Evolutionary conservation across 371 early-diverging fungal genomes (phyloP), one percentile per base, ranked within the genome.

Genomic region (Capillidium heterosporum): DNA sequence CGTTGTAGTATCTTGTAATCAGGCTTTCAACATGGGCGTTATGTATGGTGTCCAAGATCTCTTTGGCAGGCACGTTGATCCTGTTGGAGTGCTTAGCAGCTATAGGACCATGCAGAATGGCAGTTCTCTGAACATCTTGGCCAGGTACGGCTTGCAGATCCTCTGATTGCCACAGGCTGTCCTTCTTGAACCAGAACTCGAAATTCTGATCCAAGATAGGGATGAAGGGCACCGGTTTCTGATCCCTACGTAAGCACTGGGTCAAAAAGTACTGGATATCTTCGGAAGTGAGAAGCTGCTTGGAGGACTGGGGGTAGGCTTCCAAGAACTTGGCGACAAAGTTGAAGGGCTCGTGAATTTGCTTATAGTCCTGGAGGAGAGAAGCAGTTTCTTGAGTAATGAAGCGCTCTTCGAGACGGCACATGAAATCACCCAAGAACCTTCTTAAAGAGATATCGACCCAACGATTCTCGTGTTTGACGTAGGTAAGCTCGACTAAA

Each of bases 141-240:
- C 75, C 93, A 1, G 86, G 84, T 48, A 95, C 86, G 27, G 95
- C 91, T 49, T 83, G 84, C 15, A 92, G 68, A 59, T 91, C 87
- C 70, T 95, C 95, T 7, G 87, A 76, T 71, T 95, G 95, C 93
- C 95, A 92, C 55, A 92, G 73, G 32, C 89, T 88, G 67, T 95
- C 95, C 81, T 95, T 95, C 80, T 92, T 92, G 75, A 92, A 82
- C 89, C 91, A 87, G 49, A 81, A 74, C 66, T 89, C 89, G 67
- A 95, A 89, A 65, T 87, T 84, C 71, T 86, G 86, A 67, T 92
- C 92, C 60, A 94, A 64, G 28, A 85, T 80, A 21, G 91, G 92
- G 44, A 94, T 83, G 67, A 91, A 93, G 15, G 91, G 87, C 24
- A 89, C 87, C 32, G 91, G 94, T 76, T 91, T 92, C 61, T 86